Evolutionary conservation across 2,329 filamentous ascomycete species (phyloP), one percentile per base, ranked within the genome.

Genomic region (Aspergillus cejpii): DNA sequence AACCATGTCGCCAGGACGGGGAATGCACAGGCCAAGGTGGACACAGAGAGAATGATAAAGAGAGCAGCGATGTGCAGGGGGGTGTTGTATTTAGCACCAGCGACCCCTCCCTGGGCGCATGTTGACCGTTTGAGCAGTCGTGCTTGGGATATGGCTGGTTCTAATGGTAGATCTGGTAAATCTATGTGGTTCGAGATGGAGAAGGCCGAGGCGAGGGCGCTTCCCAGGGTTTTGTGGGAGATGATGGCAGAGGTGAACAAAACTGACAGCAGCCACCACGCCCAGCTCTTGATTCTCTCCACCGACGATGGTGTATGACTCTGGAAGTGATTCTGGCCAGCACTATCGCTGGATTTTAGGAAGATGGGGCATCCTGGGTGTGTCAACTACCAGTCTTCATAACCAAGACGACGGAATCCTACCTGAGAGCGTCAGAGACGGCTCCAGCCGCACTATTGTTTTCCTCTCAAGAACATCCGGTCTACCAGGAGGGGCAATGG

Each of bases 61-160:
- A 86, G 65, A 23, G 81, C 82, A 49, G 78, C 78, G 38, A 85
- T 74, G 53, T 86, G 83, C 29, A 82, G 67, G 0, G 74, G 70
- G 0, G 78, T 80, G 54, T 85, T 77, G 61, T 85, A 86, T n/a
- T 54, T 42, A 17, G 44, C 43, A n/a, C 50, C 44, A 8, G 48
- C 44, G 6, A 53, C 53, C 36, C 55, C 55, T n/a, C 60, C 56
- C 3, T 51, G 51, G 12, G 50, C 55, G 41, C 61, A 65, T n/a
- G 47, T 51, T 34, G 56, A 53, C 43, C 60, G 48, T 29, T 53
- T 53, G 3, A 43, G 8, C n/a, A 45, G 33, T 28, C 37, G 36
- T 23, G 28, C 12, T 3, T 11, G 26, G 3, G 27, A 10, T 28
- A 24, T 2, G 11, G 3, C 29, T 20, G 40, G 39, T 10, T 42